Conservation (phyloP, 148 eudicot genomes). For the Suaeda aralocaspica region DNA sequence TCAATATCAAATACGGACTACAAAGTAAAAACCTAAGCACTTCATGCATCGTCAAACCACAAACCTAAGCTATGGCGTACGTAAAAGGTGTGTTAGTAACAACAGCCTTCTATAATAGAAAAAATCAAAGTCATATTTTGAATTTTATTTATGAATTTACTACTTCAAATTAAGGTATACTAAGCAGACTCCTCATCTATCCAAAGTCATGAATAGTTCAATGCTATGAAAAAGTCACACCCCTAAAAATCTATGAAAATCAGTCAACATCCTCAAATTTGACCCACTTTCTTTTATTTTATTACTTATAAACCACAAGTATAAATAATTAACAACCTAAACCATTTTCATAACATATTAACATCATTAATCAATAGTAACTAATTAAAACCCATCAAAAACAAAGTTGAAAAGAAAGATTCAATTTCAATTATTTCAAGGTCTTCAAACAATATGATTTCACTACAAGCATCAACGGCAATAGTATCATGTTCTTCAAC, state of each 20-base stretch:
- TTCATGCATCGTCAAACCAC: no score
- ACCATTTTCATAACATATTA: not conserved
- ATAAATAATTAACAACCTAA: not conserved
- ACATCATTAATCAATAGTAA: not conserved
- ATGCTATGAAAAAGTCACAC: not conserved
- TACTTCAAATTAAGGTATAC: not conserved
- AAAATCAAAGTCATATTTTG: not conserved
- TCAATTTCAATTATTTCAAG: not conserved
- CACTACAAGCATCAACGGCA: not conserved
- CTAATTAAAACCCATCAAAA: not conserved
- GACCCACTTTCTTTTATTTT: not conserved
- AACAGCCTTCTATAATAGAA: conserved; percentile 4
- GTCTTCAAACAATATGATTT: not conserved
- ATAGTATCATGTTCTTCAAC: not conserved
- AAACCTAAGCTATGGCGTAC: no score
- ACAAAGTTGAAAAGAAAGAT: not conserved
- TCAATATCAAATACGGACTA: no score
- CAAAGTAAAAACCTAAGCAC: no score
- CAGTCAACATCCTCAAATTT: not conserved
- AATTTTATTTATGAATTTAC: conserved; percentile 3
- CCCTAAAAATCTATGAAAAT: not conserved
- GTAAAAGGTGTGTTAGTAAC: not conserved
- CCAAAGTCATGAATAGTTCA: not conserved
- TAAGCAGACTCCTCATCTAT: not conserved
- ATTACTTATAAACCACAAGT: not conserved